Base-by-base conservation (phyloP, 805 yeast species). In the Spathaspora girioi region DNA sequence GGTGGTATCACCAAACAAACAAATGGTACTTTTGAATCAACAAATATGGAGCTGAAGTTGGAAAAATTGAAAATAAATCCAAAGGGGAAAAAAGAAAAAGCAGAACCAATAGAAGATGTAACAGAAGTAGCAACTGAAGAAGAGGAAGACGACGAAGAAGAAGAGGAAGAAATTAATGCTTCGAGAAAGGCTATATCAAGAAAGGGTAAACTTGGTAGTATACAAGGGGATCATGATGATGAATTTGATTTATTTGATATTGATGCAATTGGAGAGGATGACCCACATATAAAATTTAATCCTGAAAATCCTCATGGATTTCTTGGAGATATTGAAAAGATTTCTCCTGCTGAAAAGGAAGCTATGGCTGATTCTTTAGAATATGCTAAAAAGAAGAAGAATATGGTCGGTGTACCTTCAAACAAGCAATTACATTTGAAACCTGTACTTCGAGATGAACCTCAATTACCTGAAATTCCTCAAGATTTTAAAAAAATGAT, bases 271-370 rank as follows among this genome's bases (percentile, higher is more conserved):
- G 46, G 38, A 38, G 31, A 8, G 11, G 23, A 42, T 11, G 56
- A 50, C 12, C 40, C 38, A 23, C 38, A 41, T 19, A 18, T 11
- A 6, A 42, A 45, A 43, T 23, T 46, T 18, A 54, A 58, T 45
- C 59, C 63, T 5, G 53, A 53, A 5, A 57, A 61, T 45, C 68
- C 68, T 15, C 48, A 54, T 18, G 51, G 51, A 10, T 65, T 57
- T 40, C 51, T 66, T 47, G 70, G 70, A 5, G 62, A 58, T 12
- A 59, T 56, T n/a, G 51, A 51, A 15, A 58, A 59, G 46, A 19
- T 58, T 7, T 58, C 55, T 32, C 59, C 57, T 8, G 50, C 49
- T 17, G 66, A 63, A 45, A 29, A 47, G 32, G 58, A 51, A n/a
- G 31, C 51, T 15, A 52, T 57, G 12, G 54, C 57, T 5, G 53